Evolutionary conservation across 257 asterid genomes (phyloP).

Genomic region (Nicotiana paniculata): DNA sequence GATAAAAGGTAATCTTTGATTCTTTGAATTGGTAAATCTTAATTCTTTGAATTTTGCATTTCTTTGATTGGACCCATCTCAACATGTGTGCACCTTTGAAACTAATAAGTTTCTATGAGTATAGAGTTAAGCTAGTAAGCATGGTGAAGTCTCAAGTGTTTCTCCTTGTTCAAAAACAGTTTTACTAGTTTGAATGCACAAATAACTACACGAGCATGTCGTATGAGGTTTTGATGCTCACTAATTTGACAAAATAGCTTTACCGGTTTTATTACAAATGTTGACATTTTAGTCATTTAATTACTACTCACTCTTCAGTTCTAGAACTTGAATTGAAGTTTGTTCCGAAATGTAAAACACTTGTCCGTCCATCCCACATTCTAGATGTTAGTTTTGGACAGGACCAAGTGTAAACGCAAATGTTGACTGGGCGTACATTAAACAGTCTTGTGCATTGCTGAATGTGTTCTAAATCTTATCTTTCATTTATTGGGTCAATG

Average conservation of each 20-base stretch:
- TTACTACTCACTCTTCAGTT: not conserved
- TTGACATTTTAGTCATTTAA: not conserved
- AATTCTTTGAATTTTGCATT: not conserved
- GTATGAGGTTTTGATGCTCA: too few species aligned
- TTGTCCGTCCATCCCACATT: not conserved
- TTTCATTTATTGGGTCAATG: constrained; percentile 7
- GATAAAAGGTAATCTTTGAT: constrained; percentile 50
- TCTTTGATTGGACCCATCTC: not conserved
- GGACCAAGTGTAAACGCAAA: not conserved
- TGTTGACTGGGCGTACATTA: not conserved
- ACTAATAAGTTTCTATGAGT: not conserved
- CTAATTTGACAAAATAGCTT: not conserved
- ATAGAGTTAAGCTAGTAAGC: not conserved
- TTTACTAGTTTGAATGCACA: not conserved
- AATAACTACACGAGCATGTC: not conserved
- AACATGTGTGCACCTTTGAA: not conserved
- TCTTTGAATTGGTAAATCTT: not conserved
- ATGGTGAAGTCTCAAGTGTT: not conserved
- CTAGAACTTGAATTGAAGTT: not conserved
- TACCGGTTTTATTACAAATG: not conserved
- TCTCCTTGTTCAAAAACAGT: not conserved
- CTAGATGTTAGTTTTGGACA: not conserved
- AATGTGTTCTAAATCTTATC: not conserved
- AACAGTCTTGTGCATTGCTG: not conserved
- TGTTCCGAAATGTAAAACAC: not conserved